These are phyloP conservation scores for Sindora glabra DNA, from an alignment of 306 rosid species.

Conservation along the genomic window DNA sequence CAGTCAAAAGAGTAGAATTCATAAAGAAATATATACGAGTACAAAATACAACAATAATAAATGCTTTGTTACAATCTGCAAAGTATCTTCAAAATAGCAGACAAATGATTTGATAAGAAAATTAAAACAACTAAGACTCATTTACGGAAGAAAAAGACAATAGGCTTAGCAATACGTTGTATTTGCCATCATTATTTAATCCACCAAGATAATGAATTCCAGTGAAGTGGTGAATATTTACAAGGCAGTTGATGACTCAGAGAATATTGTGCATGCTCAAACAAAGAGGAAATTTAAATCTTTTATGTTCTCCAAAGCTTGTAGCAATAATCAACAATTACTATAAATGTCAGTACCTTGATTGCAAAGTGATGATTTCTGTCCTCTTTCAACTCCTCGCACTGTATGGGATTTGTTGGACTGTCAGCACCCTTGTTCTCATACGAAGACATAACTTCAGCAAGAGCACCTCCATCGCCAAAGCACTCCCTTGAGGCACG, in stretches of 20 bases:
- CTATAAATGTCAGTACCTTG: slow-evolving; percentile 39
- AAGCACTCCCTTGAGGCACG: slow-evolving; percentile 60
- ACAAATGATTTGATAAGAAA: neutral
- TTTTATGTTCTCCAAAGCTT: slow-evolving; percentile 2
- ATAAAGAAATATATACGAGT: slow-evolving; percentile 2
- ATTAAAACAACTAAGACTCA: neutral
- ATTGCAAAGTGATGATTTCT: slow-evolving; percentile 36
- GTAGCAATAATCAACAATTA: neutral
- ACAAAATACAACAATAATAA: slow-evolving; percentile 1
- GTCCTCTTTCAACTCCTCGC: slow-evolving; percentile 25
- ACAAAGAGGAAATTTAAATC: slow-evolving; percentile 1
- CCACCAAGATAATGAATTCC: neutral
- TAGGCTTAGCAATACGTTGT: neutral
- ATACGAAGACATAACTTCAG: slow-evolving; percentile 65
- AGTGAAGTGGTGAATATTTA: neutral
- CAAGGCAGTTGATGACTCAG: neutral
- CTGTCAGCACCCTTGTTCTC: slow-evolving; percentile 39
- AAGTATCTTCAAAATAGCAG: slow-evolving; percentile 1
- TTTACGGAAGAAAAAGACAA: neutral
- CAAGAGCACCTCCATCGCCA: slow-evolving; percentile 69
- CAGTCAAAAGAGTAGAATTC: slow-evolving; percentile 8
- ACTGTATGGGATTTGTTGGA: slow-evolving; percentile 27
- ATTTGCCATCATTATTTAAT: neutral
- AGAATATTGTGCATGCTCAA: neutral
- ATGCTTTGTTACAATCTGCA: neutral